Evolutionary conservation across 768 basidiomycete genomes (phyloP), one percentile per base, ranked within the genome.

Genomic region (Calvatia gigantea): DNA sequence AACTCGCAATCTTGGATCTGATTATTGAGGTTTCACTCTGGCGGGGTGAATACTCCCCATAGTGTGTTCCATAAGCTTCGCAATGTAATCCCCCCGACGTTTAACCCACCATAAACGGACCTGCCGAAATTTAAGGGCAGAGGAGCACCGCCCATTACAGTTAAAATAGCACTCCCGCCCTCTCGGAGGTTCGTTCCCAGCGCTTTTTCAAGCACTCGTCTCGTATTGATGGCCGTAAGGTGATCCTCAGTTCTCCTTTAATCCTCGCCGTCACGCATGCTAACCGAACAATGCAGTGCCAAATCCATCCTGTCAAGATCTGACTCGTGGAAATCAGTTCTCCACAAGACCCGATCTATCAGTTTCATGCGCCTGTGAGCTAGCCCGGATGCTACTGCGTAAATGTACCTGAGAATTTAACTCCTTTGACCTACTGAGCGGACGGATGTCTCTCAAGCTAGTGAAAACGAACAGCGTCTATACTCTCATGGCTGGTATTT

Each of bases 311-410:
- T 25, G 41, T 42, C 41, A 25, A 42, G 23, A 23, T 42, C 17
- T 42, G 31, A 43, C 28, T 11, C 41, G 32, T 43, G 17, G 39
- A n/a, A 25, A 23, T 29, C 49, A 9, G 14, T 28, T 9, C 38
- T 48, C 44, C 31, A 23, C 14, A 44, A 14, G 45, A 55, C 46
- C 46, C 31, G 45, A 55, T 27, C 25, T 37, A 27, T 17, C 54
- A 28, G 54, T 7, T 6, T n/a, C 19, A 29, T 45, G 27, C n/a
- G 14, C 15, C 11, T 38, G 15, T 47, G 19, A 19, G n/a, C 25
- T 43, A 32, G n/a, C 31, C 31, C 17, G 32, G 19, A 25, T 25
- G 14, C 14, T 39, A 31, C 31, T 29, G 45, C 27, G 45, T 28
- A 21, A 27, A 44, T 21, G 41, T 38, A 39, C 37, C 44, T 55